Base-by-base conservation (phyloP, 139 green algal genomes). In the Pleodorina starrii region DNA sequence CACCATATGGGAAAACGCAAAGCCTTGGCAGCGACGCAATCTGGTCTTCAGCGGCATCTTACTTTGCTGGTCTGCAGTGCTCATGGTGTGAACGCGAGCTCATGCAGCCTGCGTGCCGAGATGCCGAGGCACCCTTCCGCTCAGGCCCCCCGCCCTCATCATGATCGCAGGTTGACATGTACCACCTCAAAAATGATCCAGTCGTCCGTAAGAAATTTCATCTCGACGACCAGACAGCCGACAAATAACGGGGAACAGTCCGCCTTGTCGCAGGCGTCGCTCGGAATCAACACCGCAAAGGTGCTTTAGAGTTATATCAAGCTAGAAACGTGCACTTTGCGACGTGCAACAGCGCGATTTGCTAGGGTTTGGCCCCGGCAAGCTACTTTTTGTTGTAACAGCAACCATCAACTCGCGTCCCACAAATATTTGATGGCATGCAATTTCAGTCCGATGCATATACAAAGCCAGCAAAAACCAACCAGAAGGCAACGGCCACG, bases 91-190 rank as follows among this genome's bases (percentile, higher is more conserved):
- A 16, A 54, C 6, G 54, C 9, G 3, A 21, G 21, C 54, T 32
- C 54, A 12, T 66, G 21, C 29, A 21, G 9, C 6, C 54, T 25
- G 29, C 54, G 25, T 66, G 54, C 54, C 54, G 29, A 66, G 21
- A 66, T 66, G 21, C 25, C 29, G 29, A 32, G 54, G 29, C 54
- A 21, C 29, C 54, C 29, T 21, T 21, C 54, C 25, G 27, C 29
- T 73, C 32, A 19, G 19, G 63, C 63, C 35, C 32, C 32, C 46
- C 32, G 21, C 46, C 16, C 3, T 46, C 35, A n/a, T n/a, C 68
- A 46, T 29, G 46, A 76, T 44, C 36, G 76, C 76, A 84, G 76
- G 48, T 84, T 12, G 76, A 84, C 76, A 84, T 84, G 76, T 4
- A 0, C 12, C 17, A 48, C 38, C 48, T 84, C 14, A 69, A 69